These are phyloP conservation scores for Epichloe brachyelytri DNA, from an alignment of 2,329 filamentous ascomycete genomes.

Conservation along the genomic window DNA sequence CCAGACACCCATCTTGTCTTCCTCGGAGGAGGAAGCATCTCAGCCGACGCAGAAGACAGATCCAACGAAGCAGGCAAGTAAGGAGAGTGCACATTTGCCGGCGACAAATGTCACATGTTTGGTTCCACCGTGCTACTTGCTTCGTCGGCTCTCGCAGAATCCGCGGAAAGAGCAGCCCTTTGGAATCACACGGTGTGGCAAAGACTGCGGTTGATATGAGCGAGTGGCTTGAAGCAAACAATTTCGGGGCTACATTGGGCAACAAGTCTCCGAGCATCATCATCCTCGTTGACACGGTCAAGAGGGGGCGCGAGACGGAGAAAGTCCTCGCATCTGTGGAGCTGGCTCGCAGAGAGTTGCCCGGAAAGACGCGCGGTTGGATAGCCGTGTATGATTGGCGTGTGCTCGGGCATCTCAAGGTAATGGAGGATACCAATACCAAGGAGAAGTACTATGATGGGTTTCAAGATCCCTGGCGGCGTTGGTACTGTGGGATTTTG, in stretches of 20 bases:
- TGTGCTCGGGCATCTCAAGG: constrained; percentile 27
- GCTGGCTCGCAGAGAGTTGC: constrained; percentile 13
- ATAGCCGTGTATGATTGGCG: constrained; percentile 35
- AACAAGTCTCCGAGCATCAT: not conserved
- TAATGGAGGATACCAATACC: constrained; percentile 22
- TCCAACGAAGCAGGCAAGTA: not conserved
- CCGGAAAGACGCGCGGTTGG: constrained; percentile 20
- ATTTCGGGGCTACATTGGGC: not conserved
- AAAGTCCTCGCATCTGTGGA: constrained; percentile 22
- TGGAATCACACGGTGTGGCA: constrained; percentile 29
- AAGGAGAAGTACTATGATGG: constrained; percentile 21
- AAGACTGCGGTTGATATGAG: constrained; percentile 21
- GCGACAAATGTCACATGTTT: constrained; percentile 24
- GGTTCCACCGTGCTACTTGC: constrained; percentile 27
- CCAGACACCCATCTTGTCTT: not conserved
- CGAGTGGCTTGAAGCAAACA: constrained; percentile 18
- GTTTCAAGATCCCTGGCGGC: constrained; percentile 28
- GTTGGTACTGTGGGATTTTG: constrained; percentile 30
- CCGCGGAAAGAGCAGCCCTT: constrained; percentile 25
- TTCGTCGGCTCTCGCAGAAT: constrained; percentile 24
- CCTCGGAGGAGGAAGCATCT: not conserved
- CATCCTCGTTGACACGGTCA: constrained; percentile 29
- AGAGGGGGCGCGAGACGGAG: constrained; percentile 17
- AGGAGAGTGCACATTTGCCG: constrained; percentile 19
- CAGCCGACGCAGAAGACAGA: not conserved